Evolutionary conservation across 2,329 filamentous ascomycete genomes (phyloP).

Genomic region (Exophiala xenobiotica): DNA sequence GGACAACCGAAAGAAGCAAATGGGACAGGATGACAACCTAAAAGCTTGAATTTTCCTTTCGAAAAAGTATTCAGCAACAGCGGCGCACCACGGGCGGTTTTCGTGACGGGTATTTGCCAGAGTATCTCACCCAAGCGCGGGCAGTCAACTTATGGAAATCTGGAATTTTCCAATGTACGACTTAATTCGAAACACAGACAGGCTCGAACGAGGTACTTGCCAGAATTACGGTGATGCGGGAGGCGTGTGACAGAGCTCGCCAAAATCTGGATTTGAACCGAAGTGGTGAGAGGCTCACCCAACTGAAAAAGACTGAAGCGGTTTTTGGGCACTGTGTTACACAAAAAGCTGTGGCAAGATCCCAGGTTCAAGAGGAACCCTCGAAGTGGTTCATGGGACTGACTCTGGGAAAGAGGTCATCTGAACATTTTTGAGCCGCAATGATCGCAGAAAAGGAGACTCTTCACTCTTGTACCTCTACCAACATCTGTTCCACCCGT

Average conservation of each 20-base stretch:
- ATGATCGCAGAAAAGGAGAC: slow-evolving; percentile 13
- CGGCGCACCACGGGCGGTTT: too few relatives aligned
- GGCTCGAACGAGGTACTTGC: slow-evolving; percentile 1
- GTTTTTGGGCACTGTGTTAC: slow-evolving; percentile 15
- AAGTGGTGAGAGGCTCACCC: slow-evolving; percentile 5
- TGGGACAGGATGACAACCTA: neutral
- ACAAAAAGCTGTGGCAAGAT: slow-evolving; percentile 12
- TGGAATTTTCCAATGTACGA: slow-evolving; percentile 17
- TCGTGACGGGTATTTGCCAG: neutral
- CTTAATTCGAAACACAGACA: slow-evolving; percentile 14
- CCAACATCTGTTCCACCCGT: slow-evolving; percentile 20
- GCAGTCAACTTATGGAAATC: slow-evolving; percentile 11
- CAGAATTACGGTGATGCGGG: slow-evolving; percentile 5
- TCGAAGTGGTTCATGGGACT: slow-evolving; percentile 1
- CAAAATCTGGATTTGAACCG: slow-evolving; percentile 20
- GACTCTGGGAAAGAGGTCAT: slow-evolving; percentile 8
- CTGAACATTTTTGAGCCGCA: slow-evolving; percentile 11
- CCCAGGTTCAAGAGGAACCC: slow-evolving; percentile 2
- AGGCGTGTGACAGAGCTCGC: slow-evolving; percentile 11
- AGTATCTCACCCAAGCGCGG: slow-evolving; percentile 1
- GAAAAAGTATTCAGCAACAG: too few relatives aligned
- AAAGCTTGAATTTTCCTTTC: too few relatives aligned
- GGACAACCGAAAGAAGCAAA: slow-evolving; percentile 10
- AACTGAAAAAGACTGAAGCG: neutral
- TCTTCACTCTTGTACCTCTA: slow-evolving; percentile 14